These are phyloP conservation scores for Sporobolomyces phaffii DNA, from an alignment of 768 basidiomycete genomes.

Conservation along the genomic window DNA sequence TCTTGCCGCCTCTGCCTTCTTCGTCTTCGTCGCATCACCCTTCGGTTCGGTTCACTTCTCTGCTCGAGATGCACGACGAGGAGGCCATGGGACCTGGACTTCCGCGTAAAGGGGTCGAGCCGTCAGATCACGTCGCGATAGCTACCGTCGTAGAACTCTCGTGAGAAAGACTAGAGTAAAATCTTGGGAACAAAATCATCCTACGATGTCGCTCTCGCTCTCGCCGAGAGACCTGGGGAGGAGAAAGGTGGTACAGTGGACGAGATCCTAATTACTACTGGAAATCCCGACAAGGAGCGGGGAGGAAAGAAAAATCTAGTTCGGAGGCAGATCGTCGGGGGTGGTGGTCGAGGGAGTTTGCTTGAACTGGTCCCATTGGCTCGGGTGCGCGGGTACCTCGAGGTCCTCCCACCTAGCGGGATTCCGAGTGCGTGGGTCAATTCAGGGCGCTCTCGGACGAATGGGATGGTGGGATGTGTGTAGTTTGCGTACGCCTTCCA, in stretches of 20 bases:
- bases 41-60: slow-evolving; percentile 43
- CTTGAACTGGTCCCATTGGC: slow-evolving; percentile 77
- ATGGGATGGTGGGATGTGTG: too few species aligned
- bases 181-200: background rate
- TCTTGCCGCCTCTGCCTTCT: slow-evolving; percentile 46
- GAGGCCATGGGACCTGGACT: slow-evolving; percentile 64
- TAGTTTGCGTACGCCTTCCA: slow-evolving; percentile 97
- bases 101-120: slow-evolving; percentile 70
- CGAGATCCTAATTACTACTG: too few species aligned
- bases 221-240: too few species aligned
- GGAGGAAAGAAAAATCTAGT: too few species aligned
- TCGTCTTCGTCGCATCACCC: background rate
- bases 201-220: too few species aligned
- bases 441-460: too few species aligned
- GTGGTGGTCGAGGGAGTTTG: slow-evolving; percentile 35
- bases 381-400: slow-evolving; percentile 68
- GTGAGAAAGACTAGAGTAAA: background rate
- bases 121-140: slow-evolving; percentile 80
- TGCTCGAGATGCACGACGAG: slow-evolving; percentile 60
- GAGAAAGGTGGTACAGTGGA: too few species aligned
- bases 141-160: slow-evolving; percentile 56
- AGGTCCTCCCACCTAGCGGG: slow-evolving; percentile 89
- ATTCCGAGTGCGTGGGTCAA: too few species aligned
- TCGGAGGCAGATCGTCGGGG: slow-evolving; percentile 32
- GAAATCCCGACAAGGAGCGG: too few species aligned